Base-by-base conservation (phyloP, 352 stramenopile species). In the Phytophthora quininea region DNA sequence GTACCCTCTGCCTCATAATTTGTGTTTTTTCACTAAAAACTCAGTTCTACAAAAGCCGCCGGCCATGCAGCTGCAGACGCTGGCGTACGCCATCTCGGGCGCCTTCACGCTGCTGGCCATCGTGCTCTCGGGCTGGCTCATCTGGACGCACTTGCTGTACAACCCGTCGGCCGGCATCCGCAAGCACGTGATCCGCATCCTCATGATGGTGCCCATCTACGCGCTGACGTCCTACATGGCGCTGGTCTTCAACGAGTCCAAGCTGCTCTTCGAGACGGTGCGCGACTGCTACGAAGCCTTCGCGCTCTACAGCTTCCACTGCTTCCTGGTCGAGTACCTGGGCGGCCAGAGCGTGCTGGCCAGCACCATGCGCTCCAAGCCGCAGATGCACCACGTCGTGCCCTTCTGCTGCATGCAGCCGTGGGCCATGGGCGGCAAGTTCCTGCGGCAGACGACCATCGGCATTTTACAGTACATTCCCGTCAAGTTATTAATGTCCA, bases 201-300 rank as follows among this genome's bases (percentile, higher is more conserved):
- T 98, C 24, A 90, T 97, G 64, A 98, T 98, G 93, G 91, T 98
- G 31, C 93, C 93, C 15, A 94, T 98, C 59, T 98, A 98, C 84
- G 91, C 80, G 30, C 76, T 97, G 14, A 96, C 88, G 62, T 97
- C 89, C 11, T 98, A 96, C 66, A 76, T 97, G 47, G 91, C 90
- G 67, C 80, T 97, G 32, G 86, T 95, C 33, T 96, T 96, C 64
- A 95, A 96, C 74, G 81, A 96, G 57, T 84, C 91, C 73, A 93
- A 94, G 73, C 81, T 97, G 62, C 76, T 93, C 46, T 96, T 97
- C 59, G 88, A 97, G 84, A 96, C 87, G 9, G 79, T 97, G 42
- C 90, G 93, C 42, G 92, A 98, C 56, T 94, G 88, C 71, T 98
- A 98, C 74, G 93, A 98, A 64, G 93, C 93, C 11, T 98, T 97